These are phyloP conservation scores for Galeopsis tetrahit DNA, from an alignment of 257 asterid genomes.

Conservation along the genomic window DNA sequence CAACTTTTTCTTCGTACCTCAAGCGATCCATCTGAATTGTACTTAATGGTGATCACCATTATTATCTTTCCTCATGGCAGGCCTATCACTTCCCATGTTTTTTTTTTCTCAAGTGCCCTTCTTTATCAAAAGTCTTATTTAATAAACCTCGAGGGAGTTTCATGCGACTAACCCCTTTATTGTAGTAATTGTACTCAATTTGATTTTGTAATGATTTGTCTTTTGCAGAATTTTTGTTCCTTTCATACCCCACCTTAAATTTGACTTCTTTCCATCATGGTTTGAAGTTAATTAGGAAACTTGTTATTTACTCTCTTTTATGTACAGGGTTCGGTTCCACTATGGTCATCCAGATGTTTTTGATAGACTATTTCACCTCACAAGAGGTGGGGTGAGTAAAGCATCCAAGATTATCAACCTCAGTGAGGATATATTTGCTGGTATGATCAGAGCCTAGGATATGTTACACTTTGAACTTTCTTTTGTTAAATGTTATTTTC, in stretches of 20 bases:
- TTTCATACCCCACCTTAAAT: background rate
- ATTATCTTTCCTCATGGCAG: too few relatives aligned
- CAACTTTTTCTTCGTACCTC: too few relatives aligned
- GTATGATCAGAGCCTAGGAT: slow-evolving; percentile 29
- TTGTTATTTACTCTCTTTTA: slow-evolving; percentile 1
- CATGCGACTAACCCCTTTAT: too few relatives aligned
- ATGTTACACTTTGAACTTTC: slow-evolving; percentile 6
- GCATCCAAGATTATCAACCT: slow-evolving; percentile 52
- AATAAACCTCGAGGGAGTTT: too few relatives aligned
- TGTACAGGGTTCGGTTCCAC: slow-evolving; percentile 49
- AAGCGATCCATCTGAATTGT: too few relatives aligned
- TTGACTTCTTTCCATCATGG: slow-evolving; percentile 4
- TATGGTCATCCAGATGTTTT: slow-evolving; percentile 59
- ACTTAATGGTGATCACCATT: too few relatives aligned
- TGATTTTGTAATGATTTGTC: background rate
- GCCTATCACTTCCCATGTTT: too few relatives aligned
- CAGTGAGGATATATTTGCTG: slow-evolving; percentile 55
- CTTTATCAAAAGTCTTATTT: too few relatives aligned
- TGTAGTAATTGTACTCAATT: background rate
- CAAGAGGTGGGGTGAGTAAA: slow-evolving; percentile 55
- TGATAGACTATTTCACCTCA: slow-evolving; percentile 51
- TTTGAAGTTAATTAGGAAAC: slow-evolving; percentile 4
- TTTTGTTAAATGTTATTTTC: background rate
- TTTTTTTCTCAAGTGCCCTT: too few relatives aligned
- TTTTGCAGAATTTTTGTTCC: background rate